A percentile compares a stretch with the other conserved stretches of the same genome.
These are phyloP conservation scores for Cucurbita pepo DNA, from an alignment of 306 rosid species.

Conservation along the genomic window DNA sequence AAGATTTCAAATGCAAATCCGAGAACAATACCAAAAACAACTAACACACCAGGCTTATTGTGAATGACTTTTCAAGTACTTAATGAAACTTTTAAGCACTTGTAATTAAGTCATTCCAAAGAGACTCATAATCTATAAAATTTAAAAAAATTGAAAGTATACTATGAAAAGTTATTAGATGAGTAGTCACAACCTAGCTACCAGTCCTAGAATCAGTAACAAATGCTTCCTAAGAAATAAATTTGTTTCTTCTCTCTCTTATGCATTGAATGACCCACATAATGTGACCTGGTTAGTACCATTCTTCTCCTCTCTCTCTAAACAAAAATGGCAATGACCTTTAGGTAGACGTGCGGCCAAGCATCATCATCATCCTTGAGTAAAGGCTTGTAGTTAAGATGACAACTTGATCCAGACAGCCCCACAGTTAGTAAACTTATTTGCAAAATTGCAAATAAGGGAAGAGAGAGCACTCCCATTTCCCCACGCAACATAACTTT, in stretches of 20 bases:
- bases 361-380: background rate
- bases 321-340: background rate
- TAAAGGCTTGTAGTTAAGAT: constrained; percentile 2
- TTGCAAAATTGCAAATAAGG: background rate
- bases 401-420: background rate
- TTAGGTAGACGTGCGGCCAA: background rate
- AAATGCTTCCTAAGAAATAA: background rate
- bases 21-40: background rate
- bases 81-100: background rate
- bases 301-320: background rate
- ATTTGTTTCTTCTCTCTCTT: background rate
- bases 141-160: too few relatives aligned
- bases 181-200: background rate
- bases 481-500: background rate
- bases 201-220: background rate
- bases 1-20: background rate
- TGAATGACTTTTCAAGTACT: background rate
- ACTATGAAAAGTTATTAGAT: background rate
- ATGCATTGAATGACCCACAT: background rate
- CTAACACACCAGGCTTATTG: background rate
- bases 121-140: too few relatives aligned
- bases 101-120: too few relatives aligned
- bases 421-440: background rate
- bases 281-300: background rate
- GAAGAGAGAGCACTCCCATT: background rate